These are phyloP conservation scores for Papilionanthe hybrid DNA, from an alignment of 116 monocot genomes.

Conservation along the genomic window DNA sequence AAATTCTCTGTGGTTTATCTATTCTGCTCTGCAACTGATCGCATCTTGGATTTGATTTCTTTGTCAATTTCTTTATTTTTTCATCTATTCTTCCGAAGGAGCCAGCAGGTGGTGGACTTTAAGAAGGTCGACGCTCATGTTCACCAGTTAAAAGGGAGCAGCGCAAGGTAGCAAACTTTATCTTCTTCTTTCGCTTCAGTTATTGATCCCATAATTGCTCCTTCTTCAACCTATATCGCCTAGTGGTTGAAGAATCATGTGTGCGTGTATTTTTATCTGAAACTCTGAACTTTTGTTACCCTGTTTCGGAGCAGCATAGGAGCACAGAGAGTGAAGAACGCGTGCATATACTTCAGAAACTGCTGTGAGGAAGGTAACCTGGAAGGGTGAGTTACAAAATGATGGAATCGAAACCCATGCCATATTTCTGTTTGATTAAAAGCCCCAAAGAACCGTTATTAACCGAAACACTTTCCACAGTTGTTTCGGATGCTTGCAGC, in stretches of 20 bases:
- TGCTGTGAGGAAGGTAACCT: slow-evolving; percentile 30
- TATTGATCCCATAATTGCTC: not conserved
- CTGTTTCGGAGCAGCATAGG: slow-evolving; percentile 43
- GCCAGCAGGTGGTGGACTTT: slow-evolving; percentile 36
- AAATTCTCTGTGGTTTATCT: not conserved
- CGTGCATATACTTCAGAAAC: slow-evolving; percentile 41
- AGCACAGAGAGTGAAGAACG: slow-evolving; percentile 57
- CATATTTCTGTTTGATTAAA: not conserved
- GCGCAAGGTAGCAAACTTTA: slow-evolving; percentile 26
- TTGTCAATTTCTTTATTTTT: not conserved
- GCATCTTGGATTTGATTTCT: not conserved
- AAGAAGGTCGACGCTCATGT: slow-evolving; percentile 31
- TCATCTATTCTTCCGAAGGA: slow-evolving; percentile 5
- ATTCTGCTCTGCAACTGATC: not conserved
- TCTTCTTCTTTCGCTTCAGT: not conserved
- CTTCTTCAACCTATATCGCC: not conserved
- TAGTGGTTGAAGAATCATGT: too few species aligned
- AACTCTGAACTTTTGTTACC: not conserved
- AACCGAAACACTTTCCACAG: slow-evolving; percentile 19
- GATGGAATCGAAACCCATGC: not conserved
- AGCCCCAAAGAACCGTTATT: not conserved
- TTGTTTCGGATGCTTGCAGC: slow-evolving; percentile 48
- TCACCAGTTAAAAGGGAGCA: slow-evolving; percentile 56
- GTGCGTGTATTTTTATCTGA: too few species aligned
- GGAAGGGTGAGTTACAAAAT: slow-evolving; percentile 38